Evolutionary conservation across 148 eudicot genomes (phyloP), one percentile per base, ranked within the genome.

Genomic region (Talinum fruticosum): DNA sequence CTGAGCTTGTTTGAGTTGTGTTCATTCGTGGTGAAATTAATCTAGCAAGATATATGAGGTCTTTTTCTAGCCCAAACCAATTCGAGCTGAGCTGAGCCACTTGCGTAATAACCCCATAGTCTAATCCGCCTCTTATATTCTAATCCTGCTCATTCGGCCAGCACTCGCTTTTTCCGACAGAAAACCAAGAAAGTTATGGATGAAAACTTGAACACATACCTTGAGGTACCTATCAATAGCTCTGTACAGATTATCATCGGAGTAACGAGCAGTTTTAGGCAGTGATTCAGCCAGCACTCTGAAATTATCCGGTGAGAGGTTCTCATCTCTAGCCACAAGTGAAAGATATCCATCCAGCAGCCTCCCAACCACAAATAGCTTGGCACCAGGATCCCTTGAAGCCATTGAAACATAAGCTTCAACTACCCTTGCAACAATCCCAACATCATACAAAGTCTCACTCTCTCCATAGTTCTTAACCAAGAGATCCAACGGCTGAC

Each of bases 211-310:
- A 28, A n/a, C 15, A 28, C 18, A 28, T 84, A 88, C 91, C 91
- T 88, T 86, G 61, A 88, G 91, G 78, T 79, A 88, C 45, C 78
- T 81, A 77, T 88, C 90, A 33, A 86, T 86, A 33, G 87, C 88
- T 71, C 83, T 77, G 37, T 88, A 86, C 41, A 88, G 87, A 74
- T 81, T 81, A 75, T 88, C 87, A 66, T 86, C 69, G 21, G 85
- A 83, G 64, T 75, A 69, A 5, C 91, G 80, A 21, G 86, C 87
- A 64, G 66, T 73, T 68, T 62, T 85, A 28, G 89, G 91, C 79
- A 88, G 81, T 15, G 85, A 82, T 59, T 83, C 86, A 4, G 79
- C 81, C 36, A 88, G 78, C 29, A 69, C 33, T 75, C 80, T 73
- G 41, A 88, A 88, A 76, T 74, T 75, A 36, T 73, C 57, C 24